These are phyloP conservation scores for Alloascoidea africana DNA, from an alignment of 805 yeast genomes.

Conservation along the genomic window DNA sequence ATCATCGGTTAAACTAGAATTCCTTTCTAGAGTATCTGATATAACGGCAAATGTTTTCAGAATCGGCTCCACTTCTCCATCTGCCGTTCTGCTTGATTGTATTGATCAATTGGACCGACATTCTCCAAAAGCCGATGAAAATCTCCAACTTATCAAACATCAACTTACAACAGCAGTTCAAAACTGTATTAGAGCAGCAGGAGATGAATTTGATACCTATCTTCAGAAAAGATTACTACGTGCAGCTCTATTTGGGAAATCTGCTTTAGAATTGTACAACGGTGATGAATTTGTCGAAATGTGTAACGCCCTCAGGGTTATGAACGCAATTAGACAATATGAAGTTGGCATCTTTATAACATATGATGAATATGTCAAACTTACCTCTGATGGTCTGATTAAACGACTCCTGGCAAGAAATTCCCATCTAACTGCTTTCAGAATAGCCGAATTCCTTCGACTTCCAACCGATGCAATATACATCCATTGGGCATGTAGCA, in stretches of 20 bases:
- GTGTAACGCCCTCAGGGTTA: conserved; percentile 44
- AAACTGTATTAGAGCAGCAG: conserved; percentile 59
- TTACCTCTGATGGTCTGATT: conserved; percentile 46
- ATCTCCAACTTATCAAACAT: conserved; percentile 38
- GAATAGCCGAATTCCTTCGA: conserved; percentile 35
- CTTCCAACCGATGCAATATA: conserved; percentile 39
- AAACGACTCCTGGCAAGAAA: conserved; percentile 42
- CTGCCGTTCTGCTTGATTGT: conserved; percentile 74
- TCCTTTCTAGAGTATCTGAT: conserved; percentile 46
- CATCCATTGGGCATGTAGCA: conserved; percentile 67
- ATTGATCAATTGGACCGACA: conserved; percentile 46
- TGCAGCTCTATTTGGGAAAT: conserved; percentile 82
- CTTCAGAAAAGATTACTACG: conserved; percentile 70
- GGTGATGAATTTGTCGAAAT: conserved; percentile 48
- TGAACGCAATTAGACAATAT: conserved; percentile 51
- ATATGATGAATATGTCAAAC: conserved; percentile 27
- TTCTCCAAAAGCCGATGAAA: conserved; percentile 73
- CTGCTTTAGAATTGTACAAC: conserved; percentile 35
- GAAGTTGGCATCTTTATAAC: conserved; percentile 63
- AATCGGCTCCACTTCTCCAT: conserved; percentile 73
- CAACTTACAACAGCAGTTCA: conserved; percentile 44
- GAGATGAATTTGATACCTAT: conserved; percentile 58
- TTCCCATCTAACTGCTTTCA: conserved; percentile 45
- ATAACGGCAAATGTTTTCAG: conserved; percentile 48
- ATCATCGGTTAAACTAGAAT: conserved; percentile 40